Percentiles rank a stretch among this genome's conserved stretches.
phyloP scores from a whole-genome alignment of 352 stramenopile species.

The Pythium rishiriense region DNA sequence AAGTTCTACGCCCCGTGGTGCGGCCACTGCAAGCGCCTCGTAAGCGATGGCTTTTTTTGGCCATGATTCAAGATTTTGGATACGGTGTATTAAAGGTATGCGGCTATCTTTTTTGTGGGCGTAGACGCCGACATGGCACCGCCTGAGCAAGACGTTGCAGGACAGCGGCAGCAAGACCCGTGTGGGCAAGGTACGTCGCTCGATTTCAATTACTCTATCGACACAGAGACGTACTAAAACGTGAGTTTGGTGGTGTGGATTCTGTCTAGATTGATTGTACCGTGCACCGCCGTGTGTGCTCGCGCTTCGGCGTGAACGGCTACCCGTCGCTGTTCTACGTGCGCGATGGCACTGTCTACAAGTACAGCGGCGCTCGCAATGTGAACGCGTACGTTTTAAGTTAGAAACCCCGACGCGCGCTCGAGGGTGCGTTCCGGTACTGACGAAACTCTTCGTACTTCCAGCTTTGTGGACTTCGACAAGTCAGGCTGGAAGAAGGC shows the following conservation, averaged over 20 bases:
- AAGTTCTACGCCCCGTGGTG: slow-evolving; percentile 96
- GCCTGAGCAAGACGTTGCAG: slow-evolving; percentile 64
- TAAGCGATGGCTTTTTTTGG: slow-evolving; percentile 33
- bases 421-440: neutral
- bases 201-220: neutral
- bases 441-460: neutral
- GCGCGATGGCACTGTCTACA: slow-evolving; percentile 71
- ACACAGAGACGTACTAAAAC: too few species aligned
- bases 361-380: slow-evolving; percentile 70
- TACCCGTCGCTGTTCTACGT: slow-evolving; percentile 83
- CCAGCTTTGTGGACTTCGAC: slow-evolving; percentile 36
- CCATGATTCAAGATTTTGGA: too few species aligned
- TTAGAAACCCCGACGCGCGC: neutral
- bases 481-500: slow-evolving; percentile 29
- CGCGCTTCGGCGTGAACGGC: slow-evolving; percentile 76
- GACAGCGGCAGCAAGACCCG: slow-evolving; percentile 57
- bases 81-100: neutral
- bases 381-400: slow-evolving; percentile 52
- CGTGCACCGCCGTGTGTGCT: slow-evolving; percentile 79
- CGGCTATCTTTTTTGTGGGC: neutral
- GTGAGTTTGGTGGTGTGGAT: neutral
- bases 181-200: slow-evolving; percentile 57
- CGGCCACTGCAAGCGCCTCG: slow-evolving; percentile 92
- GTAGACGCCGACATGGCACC: slow-evolving; percentile 64
- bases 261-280: slow-evolving; percentile 52